phyloP scores from a whole-genome alignment of 1,284 basidiomycete species.

The Rhodotorula sp. region DNA sequence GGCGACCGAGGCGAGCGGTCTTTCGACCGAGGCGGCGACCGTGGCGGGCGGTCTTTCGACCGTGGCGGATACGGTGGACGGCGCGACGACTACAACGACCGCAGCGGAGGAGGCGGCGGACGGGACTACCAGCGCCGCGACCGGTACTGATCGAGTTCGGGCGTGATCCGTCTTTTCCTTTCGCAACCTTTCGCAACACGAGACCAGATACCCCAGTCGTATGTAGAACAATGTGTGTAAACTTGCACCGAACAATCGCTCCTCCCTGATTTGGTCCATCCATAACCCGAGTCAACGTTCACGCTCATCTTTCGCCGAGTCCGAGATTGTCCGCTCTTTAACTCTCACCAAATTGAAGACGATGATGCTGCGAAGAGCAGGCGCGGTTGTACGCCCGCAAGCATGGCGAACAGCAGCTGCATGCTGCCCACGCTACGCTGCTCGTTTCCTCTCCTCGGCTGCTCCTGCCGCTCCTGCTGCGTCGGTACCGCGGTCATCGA shows the following conservation, averaged over 20 bases:
- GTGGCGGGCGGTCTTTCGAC: not conserved
- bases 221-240: too few relatives aligned
- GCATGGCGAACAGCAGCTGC: not conserved
- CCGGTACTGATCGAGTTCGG: not conserved
- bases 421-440: not conserved
- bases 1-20: conserved; percentile 50
- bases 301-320: too few relatives aligned
- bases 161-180: not conserved
- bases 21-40: not conserved
- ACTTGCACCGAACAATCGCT: too few relatives aligned
- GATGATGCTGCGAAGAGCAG: conserved; percentile 3
- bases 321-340: not conserved
- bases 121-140: not conserved
- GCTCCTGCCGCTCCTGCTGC: not conserved
- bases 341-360: not conserved
- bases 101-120: not conserved
- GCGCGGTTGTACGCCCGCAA: not conserved
- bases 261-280: too few relatives aligned
- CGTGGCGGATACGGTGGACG: not conserved
- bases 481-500: not conserved
- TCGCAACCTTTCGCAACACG: too few relatives aligned
- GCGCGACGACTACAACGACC: not conserved
- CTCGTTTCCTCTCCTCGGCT: not conserved
- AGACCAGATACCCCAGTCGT: too few relatives aligned
- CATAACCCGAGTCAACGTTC: not conserved